A percentile compares a stretch with the other conserved stretches of the same genome.
phyloP scores from a whole-genome alignment of 148 eudicot genomes.

The Nepenthes gracilis region DNA sequence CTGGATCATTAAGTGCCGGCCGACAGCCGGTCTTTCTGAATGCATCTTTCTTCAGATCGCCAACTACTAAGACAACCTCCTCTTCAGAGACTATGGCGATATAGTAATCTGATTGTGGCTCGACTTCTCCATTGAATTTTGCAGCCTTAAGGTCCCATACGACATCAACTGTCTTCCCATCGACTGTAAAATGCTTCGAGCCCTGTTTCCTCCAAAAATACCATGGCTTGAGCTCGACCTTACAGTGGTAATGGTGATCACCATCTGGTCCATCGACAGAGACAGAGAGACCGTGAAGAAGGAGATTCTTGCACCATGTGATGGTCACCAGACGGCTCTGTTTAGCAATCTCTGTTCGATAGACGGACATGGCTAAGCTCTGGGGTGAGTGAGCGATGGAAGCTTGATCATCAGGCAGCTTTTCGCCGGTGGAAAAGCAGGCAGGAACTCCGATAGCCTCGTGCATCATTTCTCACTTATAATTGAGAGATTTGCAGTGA shows the following conservation, averaged over 20 bases:
- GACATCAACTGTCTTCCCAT: constrained; percentile 38
- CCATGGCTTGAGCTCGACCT: constrained; percentile 92
- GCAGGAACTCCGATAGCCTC: constrained; percentile 32
- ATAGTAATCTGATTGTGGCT: constrained; percentile 71
- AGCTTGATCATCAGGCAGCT: constrained; percentile 20
- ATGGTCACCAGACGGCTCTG: constrained; percentile 52
- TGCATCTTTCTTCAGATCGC: constrained; percentile 77
- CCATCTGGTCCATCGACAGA: constrained; percentile 48
- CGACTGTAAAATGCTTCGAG: constrained; percentile 44
- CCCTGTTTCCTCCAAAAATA: constrained; percentile 87
- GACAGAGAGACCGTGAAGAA: constrained; percentile 69
- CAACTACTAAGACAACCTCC: constrained; percentile 65
- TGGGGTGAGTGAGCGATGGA: constrained; percentile 42
- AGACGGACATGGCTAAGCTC: constrained; percentile 63
- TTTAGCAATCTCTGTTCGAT: constrained; percentile 48
- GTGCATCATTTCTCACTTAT: constrained; percentile 15
- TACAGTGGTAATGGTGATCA: constrained; percentile 46
- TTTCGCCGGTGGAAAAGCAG: constrained; percentile 32
- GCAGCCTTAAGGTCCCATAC: constrained; percentile 81
- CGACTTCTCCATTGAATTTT: constrained; percentile 73
- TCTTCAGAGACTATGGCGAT: constrained; percentile 68
- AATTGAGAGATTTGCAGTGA: no score
- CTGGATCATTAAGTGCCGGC: constrained; percentile 64
- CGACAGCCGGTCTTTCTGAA: constrained; percentile 69
- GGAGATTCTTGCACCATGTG: constrained; percentile 76